phyloP scores from a whole-genome alignment of 23 red algal species.

The Agarophyton chilense region DNA sequence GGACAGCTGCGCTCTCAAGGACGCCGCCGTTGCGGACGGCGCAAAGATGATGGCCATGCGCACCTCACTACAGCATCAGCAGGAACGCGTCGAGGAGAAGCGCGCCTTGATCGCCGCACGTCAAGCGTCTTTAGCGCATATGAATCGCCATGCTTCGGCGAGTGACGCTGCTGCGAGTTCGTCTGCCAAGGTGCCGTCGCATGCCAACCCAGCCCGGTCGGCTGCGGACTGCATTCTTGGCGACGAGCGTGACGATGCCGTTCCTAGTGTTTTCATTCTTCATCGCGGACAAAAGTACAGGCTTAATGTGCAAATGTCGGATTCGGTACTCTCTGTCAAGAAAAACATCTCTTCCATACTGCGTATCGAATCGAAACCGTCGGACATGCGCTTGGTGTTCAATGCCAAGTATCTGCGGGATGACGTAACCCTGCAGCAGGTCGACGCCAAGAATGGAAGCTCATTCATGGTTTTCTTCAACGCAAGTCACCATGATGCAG shows the following conservation, averaged over 20 bases:
- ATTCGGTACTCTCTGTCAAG: background rate
- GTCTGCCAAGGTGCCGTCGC: background rate
- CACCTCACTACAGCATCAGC: background rate
- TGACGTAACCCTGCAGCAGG: background rate
- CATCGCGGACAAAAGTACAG: background rate
- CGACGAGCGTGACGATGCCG: background rate
- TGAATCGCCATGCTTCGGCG: background rate
- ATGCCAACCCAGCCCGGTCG: background rate
- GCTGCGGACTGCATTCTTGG: background rate
- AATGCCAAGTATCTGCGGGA: slow-evolving; percentile 9
- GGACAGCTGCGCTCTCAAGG: background rate
- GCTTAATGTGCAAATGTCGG: slow-evolving; percentile 2
- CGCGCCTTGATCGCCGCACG: background rate
- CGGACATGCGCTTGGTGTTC: slow-evolving; percentile 5
- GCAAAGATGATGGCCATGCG: slow-evolving; percentile 41
- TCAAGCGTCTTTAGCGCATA: background rate
- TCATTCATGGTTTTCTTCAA: slow-evolving; percentile 24
- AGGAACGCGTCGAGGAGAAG: background rate
- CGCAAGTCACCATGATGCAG: slow-evolving; percentile 21
- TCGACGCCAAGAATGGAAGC: background rate
- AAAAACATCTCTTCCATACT: background rate
- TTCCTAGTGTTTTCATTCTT: background rate
- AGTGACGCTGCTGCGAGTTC: background rate
- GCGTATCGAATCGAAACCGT: background rate
- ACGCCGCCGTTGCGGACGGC: background rate